Conservation (phyloP, 768 basidiomycete species). For the Leccinum uliginosum region DNA sequence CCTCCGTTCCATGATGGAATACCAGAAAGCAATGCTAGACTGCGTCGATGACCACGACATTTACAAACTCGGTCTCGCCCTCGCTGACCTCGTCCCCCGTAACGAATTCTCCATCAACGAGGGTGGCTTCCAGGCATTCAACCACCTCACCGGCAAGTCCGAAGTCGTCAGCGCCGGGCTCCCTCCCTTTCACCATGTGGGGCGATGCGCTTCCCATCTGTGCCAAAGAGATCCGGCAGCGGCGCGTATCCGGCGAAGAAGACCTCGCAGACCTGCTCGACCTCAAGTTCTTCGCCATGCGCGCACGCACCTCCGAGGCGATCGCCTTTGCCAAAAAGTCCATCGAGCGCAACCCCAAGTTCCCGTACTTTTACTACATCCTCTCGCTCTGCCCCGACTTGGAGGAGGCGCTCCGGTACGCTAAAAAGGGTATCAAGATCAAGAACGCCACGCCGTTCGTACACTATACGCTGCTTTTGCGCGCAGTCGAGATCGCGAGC, state of each 20-base stretch:
- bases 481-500: conserved; percentile 59
- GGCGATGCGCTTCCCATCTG: conserved; percentile 55
- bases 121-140: conserved; percentile 47
- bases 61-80: conserved; percentile 44
- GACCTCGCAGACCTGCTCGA: conserved; percentile 64
- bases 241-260: conserved; percentile 36
- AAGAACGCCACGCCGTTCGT: conserved; percentile 51
- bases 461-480: conserved; percentile 51
- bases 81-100: conserved; percentile 46
- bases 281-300: conserved; percentile 55
- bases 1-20: conserved; percentile 38
- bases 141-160: conserved; percentile 39
- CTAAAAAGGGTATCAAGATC: conserved; percentile 65
- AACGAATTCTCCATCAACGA: conserved; percentile 61
- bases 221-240: conserved; percentile 50
- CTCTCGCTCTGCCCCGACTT: conserved; percentile 47
- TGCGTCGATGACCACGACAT: conserved; percentile 46
- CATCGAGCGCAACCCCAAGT: conserved; percentile 51
- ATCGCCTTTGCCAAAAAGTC: conserved; percentile 42
- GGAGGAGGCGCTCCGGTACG: conserved; percentile 51
- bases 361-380: conserved; percentile 63
- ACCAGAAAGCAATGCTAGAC: conserved; percentile 51
- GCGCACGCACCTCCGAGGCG: conserved; percentile 45
- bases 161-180: conserved; percentile 46
- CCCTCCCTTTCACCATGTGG: conserved; percentile 59